Conservation (phyloP, 108 stramenopile species). For the Nitzschia sp. region DNA sequence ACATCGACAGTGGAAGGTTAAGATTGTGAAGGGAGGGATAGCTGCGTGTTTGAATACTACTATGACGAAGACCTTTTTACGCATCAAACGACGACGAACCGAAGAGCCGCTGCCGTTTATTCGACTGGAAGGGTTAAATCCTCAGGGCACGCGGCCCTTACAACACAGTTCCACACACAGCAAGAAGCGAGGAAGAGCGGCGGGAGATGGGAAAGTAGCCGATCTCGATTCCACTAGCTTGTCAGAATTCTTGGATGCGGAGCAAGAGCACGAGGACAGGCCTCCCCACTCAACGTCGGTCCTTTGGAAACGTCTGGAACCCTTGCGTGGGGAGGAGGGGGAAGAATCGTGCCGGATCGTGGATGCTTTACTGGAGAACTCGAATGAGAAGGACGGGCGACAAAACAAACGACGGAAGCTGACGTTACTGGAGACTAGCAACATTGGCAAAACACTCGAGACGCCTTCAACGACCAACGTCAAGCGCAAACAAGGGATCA, state of each 20-base stretch:
- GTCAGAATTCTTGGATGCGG: background rate
- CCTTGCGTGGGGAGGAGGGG: conserved; percentile 4
- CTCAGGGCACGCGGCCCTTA: background rate
- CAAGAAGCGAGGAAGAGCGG: background rate
- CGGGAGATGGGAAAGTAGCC: background rate
- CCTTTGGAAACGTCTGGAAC: conserved; percentile 30
- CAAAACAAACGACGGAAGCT: conserved; percentile 32
- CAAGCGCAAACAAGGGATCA: conserved; percentile 8
- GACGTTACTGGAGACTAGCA: conserved; percentile 22
- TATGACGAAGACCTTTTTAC: conserved; percentile 24
- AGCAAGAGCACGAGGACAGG: background rate
- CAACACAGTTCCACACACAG: background rate
- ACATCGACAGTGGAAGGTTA: too few relatives aligned
- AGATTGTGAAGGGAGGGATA: too few relatives aligned
- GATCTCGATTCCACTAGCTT: background rate
- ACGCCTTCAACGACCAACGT: background rate
- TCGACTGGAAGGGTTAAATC: conserved; percentile 23
- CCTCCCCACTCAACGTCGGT: conserved; percentile 7
- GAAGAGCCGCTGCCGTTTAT: conserved; percentile 35
- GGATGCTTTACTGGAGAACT: conserved; percentile 21
- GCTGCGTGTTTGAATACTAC: too few relatives aligned
- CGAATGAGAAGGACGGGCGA: background rate
- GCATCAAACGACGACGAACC: conserved; percentile 39
- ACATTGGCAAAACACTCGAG: background rate
- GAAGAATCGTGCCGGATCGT: conserved; percentile 29